Conservation (phyloP, 75 land plant genomes). For the Cupressus sempervirens region DNA sequence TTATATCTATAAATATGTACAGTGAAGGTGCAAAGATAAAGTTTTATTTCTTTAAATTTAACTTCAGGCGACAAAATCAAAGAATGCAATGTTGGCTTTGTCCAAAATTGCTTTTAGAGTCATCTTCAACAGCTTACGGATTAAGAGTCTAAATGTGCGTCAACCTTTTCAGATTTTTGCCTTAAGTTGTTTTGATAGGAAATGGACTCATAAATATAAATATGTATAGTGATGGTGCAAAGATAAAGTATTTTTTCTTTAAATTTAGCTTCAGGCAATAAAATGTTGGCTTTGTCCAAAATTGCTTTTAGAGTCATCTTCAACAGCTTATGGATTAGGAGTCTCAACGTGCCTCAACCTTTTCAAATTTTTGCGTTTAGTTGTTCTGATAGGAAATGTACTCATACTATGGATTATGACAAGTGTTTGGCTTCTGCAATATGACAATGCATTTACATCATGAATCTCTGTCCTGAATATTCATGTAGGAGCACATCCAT, state of each 20-base stretch:
- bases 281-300: neutral
- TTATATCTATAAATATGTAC: neutral
- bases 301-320: neutral
- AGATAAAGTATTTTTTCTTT: neutral
- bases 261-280: neutral
- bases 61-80: neutral
- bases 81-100: neutral
- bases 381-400: neutral
- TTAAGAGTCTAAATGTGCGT: neutral
- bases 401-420: neutral
- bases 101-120: neutral
- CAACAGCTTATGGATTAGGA: neutral
- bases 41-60: neutral
- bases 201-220: neutral
- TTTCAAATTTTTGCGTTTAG: neutral
- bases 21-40: neutral
- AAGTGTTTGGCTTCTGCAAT: neutral
- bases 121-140: neutral
- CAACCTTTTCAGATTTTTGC: neutral
- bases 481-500: too few species aligned
- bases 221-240: neutral
- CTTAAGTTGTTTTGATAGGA: neutral
- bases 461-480: neutral
- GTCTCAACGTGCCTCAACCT: neutral
- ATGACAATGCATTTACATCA: neutral